A percentile compares a stretch with the other conserved stretches of the same genome.
phyloP scores from a whole-genome alignment of 768 basidiomycete genomes.

The Solioccasus polychromus region DNA sequence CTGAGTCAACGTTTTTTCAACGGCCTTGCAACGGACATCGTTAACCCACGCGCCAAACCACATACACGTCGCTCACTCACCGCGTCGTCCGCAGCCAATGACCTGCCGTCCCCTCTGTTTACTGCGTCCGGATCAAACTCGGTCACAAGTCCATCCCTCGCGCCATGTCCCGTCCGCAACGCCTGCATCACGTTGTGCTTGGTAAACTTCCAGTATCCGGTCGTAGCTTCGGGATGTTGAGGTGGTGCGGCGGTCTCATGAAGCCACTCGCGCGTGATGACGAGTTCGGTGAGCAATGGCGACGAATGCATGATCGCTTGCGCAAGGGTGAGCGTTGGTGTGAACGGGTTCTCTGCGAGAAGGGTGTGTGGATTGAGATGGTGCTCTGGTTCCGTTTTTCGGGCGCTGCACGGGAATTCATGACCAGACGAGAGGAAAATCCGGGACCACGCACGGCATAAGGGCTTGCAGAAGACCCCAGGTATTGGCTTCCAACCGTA shows the following conservation, averaged over 20 bases:
- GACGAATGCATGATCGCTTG: slow-evolving; percentile 70
- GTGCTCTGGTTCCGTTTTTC: slow-evolving; percentile 56
- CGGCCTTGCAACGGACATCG: slow-evolving; percentile 49
- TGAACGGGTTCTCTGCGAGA: slow-evolving; percentile 74
- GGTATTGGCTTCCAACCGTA: slow-evolving; percentile 75
- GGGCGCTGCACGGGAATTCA: slow-evolving; percentile 42
- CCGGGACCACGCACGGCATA: slow-evolving; percentile 55
- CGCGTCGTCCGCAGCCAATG: slow-evolving; percentile 73
- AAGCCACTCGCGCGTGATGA: slow-evolving; percentile 86
- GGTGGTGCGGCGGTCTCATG: slow-evolving; percentile 71
- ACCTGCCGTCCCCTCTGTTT: slow-evolving; percentile 53
- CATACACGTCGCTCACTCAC: slow-evolving; percentile 40
- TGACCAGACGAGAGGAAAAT: neutral
- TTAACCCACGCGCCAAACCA: neutral
- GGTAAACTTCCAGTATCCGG: slow-evolving; percentile 84
- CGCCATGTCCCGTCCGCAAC: slow-evolving; percentile 45
- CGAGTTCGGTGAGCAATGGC: slow-evolving; percentile 67
- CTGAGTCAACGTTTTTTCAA: slow-evolving; percentile 75
- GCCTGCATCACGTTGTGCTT: slow-evolving; percentile 69
- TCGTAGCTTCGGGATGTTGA: slow-evolving; percentile 65
- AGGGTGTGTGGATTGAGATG: slow-evolving; percentile 52
- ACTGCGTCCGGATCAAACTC: slow-evolving; percentile 83
- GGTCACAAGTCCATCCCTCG: slow-evolving; percentile 50
- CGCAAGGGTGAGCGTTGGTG: slow-evolving; percentile 71
- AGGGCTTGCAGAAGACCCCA: slow-evolving; percentile 80